Percentiles rank a stretch among this genome's conserved stretches.
Evolutionary conservation across 2,329 filamentous ascomycete species (phyloP).

Genomic region (Fusarium tricinctum): DNA sequence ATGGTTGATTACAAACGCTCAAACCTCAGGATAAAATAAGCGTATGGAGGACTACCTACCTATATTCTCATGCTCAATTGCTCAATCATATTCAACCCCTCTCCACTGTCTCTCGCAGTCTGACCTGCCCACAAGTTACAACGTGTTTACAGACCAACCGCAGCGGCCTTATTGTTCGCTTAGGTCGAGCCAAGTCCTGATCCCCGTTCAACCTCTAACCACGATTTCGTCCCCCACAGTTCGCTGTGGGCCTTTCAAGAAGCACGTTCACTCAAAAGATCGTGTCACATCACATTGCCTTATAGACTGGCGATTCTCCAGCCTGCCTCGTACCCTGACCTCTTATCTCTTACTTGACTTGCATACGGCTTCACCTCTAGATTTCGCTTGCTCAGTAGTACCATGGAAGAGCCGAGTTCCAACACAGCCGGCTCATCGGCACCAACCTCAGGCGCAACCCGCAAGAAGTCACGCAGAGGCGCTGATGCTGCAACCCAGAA

Average conservation of each 20-base stretch:
- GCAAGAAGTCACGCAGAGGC: conserved; percentile 66
- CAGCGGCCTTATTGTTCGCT: conserved; percentile 29
- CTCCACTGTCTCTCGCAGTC: conserved; percentile 4
- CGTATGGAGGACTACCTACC: conserved; percentile 2
- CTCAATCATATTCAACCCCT: conserved; percentile 1
- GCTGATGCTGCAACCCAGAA: conserved; percentile 69
- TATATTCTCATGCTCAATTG: conserved; percentile 25
- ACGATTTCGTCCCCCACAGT: conserved; percentile 32
- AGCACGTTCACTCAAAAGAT: conserved; percentile 16
- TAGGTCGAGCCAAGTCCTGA: conserved; percentile 27
- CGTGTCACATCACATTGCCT: conserved; percentile 38
- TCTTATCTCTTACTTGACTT: conserved; percentile 11
- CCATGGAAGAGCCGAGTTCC: conserved; percentile 42
- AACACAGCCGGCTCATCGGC: conserved; percentile 30
- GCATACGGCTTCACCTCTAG: background rate
- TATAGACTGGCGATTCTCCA: background rate
- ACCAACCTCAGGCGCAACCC: conserved; percentile 27
- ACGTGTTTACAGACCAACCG: conserved; percentile 22
- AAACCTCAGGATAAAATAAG: conserved; percentile 35
- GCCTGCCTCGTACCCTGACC: background rate
- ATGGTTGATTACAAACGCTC: conserved; percentile 44
- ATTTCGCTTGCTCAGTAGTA: conserved; percentile 16
- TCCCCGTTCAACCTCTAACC: conserved; percentile 28
- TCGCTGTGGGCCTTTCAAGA: conserved; percentile 24
- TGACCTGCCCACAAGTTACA: background rate